phyloP scores from a whole-genome alignment of 2,329 filamentous ascomycete genomes.

The Colletotrichum echinochloae region DNA sequence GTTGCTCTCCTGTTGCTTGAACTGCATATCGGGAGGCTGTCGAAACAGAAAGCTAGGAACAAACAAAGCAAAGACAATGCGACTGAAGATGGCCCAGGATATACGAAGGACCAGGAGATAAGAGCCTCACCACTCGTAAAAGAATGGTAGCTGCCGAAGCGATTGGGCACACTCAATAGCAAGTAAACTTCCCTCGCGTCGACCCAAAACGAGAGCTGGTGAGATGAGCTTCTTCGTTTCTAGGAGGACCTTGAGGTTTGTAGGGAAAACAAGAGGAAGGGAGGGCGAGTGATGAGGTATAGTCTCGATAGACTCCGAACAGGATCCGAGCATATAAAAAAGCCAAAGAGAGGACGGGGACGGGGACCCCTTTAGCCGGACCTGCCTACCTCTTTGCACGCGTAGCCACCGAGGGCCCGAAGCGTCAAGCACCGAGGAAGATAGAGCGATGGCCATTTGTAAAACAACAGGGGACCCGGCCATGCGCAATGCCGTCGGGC shows the following conservation, averaged over 20 bases:
- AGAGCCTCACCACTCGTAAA: slow-evolving; percentile 24
- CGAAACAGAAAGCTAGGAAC: slow-evolving; percentile 6
- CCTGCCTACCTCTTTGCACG: slow-evolving; percentile 11
- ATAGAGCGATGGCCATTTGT: slow-evolving; percentile 7
- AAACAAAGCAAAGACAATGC: slow-evolving; percentile 30
- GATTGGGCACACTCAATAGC: slow-evolving; percentile 32
- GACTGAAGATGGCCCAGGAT: slow-evolving; percentile 25
- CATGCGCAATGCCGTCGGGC: slow-evolving; percentile 17
- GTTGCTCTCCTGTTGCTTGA: slow-evolving; percentile 54
- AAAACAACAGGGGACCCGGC: slow-evolving; percentile 22
- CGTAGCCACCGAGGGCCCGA: slow-evolving; percentile 18
- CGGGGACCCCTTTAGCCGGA: slow-evolving; percentile 19
- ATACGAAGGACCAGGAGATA: slow-evolving; percentile 26
- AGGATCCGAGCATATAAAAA: slow-evolving; percentile 37
- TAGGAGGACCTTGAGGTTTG: slow-evolving; percentile 28
- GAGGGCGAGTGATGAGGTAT: slow-evolving; percentile 1
- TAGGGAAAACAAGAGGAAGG: background rate
- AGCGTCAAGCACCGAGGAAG: background rate
- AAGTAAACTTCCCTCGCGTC: slow-evolving; percentile 32
- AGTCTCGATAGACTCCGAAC: slow-evolving; percentile 27
- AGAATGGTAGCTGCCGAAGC: slow-evolving; percentile 31
- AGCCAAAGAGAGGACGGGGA: slow-evolving; percentile 4
- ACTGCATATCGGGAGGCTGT: slow-evolving; percentile 38
- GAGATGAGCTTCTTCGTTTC: slow-evolving; percentile 24
- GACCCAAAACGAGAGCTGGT: slow-evolving; percentile 34